Base-by-base conservation (phyloP, 441 rosid species). In the Geranium incanum region DNA sequence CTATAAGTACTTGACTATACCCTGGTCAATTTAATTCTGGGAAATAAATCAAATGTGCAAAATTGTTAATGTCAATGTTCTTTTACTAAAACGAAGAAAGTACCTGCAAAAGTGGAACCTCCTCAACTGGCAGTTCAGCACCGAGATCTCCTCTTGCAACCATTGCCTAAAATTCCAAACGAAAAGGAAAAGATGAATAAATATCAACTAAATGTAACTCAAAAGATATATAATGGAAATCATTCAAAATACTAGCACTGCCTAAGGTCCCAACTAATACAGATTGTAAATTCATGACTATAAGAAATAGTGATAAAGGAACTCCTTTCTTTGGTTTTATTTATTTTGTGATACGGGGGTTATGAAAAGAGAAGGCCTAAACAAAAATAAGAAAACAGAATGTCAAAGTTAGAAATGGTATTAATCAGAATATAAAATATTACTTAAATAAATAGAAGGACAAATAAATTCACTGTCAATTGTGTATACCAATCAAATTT, bases 91-190 rank as follows among this genome's bases (percentile, higher is more conserved):
- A 69, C 66, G 72, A 82, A 69, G 11, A 64, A 71, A 69, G 50
- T 81, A 92, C 98, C 96, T 95, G 99, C 78, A 95, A 82, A 78
- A 88, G 85, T 33, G 99, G 97, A 66, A 90, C 97, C 85, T 95
- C 99, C 86, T 90, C 96, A 74, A 92, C 88, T 19, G 99, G 99
- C 78, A 92, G 97, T 87, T 95, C 97, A 70, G 99, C 97, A 76
- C 99, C 99, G 72, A 95, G 97, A 85, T 93, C 98, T 79, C 98
- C 98, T 85, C 98, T 87, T 69, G 97, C 98, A 76, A 93, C 97
- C 98, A 93, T 91, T 67, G 96, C 97, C 52, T 45, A 45, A 45
- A 45, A 45, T 45, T 45, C 52, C 52, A 45, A 45, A 28, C 1
- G 33, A 28, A 28, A 28, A 28, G 33, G 33, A 28, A 28, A 45